These are phyloP conservation scores for Oryza rufipogon DNA, from an alignment of 176 grass and related monocot genomes.

Conservation along the genomic window DNA sequence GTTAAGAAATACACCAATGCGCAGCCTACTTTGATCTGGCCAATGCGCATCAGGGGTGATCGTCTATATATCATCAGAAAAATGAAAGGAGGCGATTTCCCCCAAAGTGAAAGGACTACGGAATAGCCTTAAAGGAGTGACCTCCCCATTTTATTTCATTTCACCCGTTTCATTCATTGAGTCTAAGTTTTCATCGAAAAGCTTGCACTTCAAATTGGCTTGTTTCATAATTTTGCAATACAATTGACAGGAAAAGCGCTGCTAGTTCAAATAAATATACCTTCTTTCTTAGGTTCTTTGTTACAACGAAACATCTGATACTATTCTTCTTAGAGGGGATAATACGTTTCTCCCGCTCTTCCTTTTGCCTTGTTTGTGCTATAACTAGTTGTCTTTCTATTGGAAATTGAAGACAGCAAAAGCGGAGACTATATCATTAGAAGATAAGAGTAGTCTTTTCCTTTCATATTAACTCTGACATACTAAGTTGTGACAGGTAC, in stretches of 20 bases:
- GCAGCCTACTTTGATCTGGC: not conserved
- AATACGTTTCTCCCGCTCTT: not conserved
- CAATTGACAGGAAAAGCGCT: not conserved
- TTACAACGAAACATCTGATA: not conserved
- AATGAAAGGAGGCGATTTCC: not conserved
- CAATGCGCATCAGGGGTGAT: not conserved
- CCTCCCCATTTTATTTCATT: not conserved
- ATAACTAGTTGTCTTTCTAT: not conserved
- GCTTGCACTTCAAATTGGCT: not conserved
- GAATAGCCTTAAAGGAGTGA: constrained; percentile 8
- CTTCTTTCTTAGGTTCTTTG: not conserved
- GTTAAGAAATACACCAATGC: not conserved
- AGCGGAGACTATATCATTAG: not conserved
- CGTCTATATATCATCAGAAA: not conserved
- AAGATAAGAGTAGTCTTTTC: constrained; percentile 25
- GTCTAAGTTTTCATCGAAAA: not conserved
- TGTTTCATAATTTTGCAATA: not conserved
- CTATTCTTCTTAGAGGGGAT: not conserved
- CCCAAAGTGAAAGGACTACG: not conserved
- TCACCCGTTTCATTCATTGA: not conserved
- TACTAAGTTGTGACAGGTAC: constrained; percentile 60
- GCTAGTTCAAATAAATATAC: not conserved
- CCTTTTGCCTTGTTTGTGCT: not conserved
- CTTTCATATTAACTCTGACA: constrained; percentile 46
- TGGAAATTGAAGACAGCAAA: not conserved